Evolutionary conservation across 2,329 filamentous ascomycete genomes (phyloP).

Genomic region (Ambrosiella beaveri): DNA sequence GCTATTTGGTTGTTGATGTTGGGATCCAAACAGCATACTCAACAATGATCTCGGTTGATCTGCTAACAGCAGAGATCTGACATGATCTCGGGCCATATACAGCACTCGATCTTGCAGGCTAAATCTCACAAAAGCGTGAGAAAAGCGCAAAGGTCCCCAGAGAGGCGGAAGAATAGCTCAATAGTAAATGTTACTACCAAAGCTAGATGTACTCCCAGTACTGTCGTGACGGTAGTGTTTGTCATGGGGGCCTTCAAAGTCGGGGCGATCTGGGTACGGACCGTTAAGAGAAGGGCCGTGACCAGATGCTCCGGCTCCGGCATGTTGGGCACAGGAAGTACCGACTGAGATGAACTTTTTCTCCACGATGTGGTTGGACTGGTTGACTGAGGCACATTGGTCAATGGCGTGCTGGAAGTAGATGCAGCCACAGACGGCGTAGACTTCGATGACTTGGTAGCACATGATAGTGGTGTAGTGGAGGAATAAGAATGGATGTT

Average conservation of each 20-base stretch:
- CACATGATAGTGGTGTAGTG: slow-evolving; percentile 44
- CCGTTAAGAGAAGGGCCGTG: background rate
- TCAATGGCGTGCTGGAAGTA: slow-evolving; percentile 81
- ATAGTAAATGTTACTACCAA: background rate
- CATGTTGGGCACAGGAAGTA: slow-evolving; percentile 44
- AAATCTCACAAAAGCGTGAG: background rate
- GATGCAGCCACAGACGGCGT: slow-evolving; percentile 70
- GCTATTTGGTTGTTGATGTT: too few species aligned
- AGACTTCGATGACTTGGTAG: slow-evolving; percentile 70
- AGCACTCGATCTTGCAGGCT: background rate
- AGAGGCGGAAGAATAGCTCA: background rate
- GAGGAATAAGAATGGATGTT: background rate
- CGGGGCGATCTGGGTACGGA: background rate
- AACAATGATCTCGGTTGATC: background rate
- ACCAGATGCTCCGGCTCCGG: slow-evolving; percentile 7
- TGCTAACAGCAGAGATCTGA: background rate
- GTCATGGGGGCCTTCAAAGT: background rate
- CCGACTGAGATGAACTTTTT: slow-evolving; percentile 68
- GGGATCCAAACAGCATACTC: background rate
- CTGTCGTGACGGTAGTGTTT: background rate
- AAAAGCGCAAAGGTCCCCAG: background rate
- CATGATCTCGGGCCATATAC: background rate
- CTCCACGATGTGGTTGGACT: slow-evolving; percentile 52
- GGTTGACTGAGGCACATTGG: slow-evolving; percentile 59
- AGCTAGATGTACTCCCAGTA: background rate